Evolutionary conservation across 108 stramenopile genomes (phyloP), one percentile per base, ranked within the genome.

Genomic region (Epithemia pelagica): DNA sequence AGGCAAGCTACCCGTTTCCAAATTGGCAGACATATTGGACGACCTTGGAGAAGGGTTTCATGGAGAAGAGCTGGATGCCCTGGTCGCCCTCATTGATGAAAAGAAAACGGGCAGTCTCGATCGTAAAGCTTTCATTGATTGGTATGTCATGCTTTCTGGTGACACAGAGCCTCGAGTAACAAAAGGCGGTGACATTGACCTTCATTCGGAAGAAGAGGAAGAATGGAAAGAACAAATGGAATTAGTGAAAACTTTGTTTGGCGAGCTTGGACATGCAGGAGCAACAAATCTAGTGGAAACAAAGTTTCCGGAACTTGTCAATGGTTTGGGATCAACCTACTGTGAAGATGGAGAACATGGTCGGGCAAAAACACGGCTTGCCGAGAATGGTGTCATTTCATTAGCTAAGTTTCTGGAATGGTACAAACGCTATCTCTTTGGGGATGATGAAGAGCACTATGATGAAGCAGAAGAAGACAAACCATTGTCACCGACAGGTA

Each of bases 341-440:
- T 84, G 88, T 51, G 89, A 89, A 67, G 95, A 93, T 64, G n/a
- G n/a, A n/a, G 92, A 87, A 70, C 90, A 93, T 63, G 27, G 67
- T 0, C 74, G 78, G 28, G 81, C 83, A 0, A 66, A 89, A 53
- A 73, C 75, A 64, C 81, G 81, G 66, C 71, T 94, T 28, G 67
- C 65, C 58, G 61, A 74, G 32, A 28, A 59, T 0, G 30, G 46
- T 29, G 30, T 57, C 65, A 32, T 64, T 21, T 26, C 63, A 59
- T 18, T 66, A 68, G 76, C 80, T 29, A 82, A 73, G 10, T 96
- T 96, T 67, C 29, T 90, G 21, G 59, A 53, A 22, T 96, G 93
- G 93, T 96, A 96, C 66, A 68, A 85, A 24, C 82, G 84, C 20
- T 96, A 91, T 91, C 62, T 96, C 67, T 92, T 93, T 75, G 87